Evolutionary conservation across 2,329 filamentous ascomycete species (phyloP).

Genomic region (Tolypocladium inflatum): DNA sequence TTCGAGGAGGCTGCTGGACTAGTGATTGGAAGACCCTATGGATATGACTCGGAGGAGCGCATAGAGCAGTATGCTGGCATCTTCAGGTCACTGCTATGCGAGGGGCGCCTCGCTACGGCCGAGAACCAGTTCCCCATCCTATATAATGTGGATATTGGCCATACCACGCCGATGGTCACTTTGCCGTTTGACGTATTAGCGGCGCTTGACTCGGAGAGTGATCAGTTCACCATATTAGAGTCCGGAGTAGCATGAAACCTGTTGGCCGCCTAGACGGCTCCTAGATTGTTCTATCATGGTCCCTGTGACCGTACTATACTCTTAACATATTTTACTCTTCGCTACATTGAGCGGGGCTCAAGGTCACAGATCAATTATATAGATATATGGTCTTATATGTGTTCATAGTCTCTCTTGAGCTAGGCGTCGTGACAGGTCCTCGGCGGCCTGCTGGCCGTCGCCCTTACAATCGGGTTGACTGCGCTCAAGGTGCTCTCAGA

Average conservation of each 20-base stretch:
- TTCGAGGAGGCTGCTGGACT: neutral
- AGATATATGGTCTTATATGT: too few relatives aligned
- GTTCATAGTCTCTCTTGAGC: too few relatives aligned
- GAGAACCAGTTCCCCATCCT: neutral
- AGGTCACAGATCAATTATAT: too few relatives aligned
- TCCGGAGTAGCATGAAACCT: neutral
- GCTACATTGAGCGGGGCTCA: too few relatives aligned
- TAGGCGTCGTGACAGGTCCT: too few relatives aligned
- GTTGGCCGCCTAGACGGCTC: neutral
- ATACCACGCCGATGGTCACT: neutral
- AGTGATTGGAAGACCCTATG: neutral
- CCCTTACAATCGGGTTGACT: too few relatives aligned
- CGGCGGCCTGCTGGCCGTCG: too few relatives aligned
- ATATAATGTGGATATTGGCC: neutral
- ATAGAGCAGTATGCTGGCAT: neutral
- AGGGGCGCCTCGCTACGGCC: neutral
- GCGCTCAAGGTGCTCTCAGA: too few relatives aligned
- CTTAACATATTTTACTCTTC: too few relatives aligned
- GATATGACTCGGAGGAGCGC: neutral
- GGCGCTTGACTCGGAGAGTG: neutral
- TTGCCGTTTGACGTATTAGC: neutral
- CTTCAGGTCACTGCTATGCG: neutral
- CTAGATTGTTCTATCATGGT: too few relatives aligned
- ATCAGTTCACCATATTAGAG: neutral
- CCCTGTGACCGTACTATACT: too few relatives aligned